Evolutionary conservation across 805 yeast species (phyloP), one percentile per base, ranked within the genome.

Genomic region (Limtongia smithiae): DNA sequence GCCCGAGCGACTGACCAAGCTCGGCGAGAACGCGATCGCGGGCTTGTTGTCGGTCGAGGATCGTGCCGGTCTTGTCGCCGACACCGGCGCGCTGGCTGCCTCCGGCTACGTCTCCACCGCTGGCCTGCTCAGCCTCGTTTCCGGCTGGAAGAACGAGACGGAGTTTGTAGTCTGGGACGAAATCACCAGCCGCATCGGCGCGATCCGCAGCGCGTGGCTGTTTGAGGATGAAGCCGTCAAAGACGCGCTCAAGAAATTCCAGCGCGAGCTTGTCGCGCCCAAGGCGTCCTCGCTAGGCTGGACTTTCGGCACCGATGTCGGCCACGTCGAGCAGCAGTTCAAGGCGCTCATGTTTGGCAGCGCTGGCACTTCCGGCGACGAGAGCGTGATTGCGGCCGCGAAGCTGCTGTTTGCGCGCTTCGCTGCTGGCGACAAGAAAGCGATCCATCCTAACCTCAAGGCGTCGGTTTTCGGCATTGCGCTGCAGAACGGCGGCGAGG

Each of bases 361-460:
- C 20, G 69, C 72, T 2, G 67, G 65, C 25, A 46, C 55, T 17
- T 61, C 61, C 25, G 70, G 59, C 21, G 70, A 61, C 32, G 62
- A 61, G 46, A 70, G 64, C 45, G 66, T 64, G 32, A 61, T 65
- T 37, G 60, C 60, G 28, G 55, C 54, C 15, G 72, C 70, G 17
- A 57, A 65, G 45, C 60, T 51, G 15, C 68, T 76, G 61, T 85
- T 84, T 65, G 71, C 68, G 6, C 70, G 72, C 36, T 83, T 71
- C 61, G 69, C 75, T 42, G 69, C 71, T 11, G 93, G 93, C 54
- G 85, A 84, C 64, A 74, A 75, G 57, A 68, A 73, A 27, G 86
- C 87, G 30, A 74, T 88, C 56, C 80, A 86, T 66, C 86, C 95
- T 50, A 81, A 85, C 70, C 68, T 87, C 59, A 79, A 85, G 67